Percentiles rank a stretch among this genome's conserved stretches.
Evolutionary conservation across 257 asterid genomes (phyloP).

Genomic region (Coffea canephora): DNA sequence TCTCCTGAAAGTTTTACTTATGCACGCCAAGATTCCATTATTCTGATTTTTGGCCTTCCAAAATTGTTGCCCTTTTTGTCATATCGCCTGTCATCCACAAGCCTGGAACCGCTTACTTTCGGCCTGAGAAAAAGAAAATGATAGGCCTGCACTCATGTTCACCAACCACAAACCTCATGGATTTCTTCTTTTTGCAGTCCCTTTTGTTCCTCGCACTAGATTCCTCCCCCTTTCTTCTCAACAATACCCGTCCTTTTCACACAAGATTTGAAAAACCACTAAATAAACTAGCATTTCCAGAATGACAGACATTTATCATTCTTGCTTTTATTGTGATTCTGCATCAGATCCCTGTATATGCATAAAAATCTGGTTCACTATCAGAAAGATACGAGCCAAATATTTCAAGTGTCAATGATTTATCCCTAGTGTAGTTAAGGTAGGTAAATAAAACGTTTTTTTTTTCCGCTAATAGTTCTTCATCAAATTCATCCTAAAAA

Average conservation of each 20-base stretch:
- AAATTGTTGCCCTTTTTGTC: not conserved
- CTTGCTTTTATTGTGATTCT: not conserved
- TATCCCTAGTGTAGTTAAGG: too few species aligned
- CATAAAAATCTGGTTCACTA: not conserved
- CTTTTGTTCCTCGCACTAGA: not conserved
- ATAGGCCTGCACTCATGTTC: not conserved
- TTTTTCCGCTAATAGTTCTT: too few species aligned
- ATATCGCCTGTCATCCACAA: not conserved
- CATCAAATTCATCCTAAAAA: too few species aligned
- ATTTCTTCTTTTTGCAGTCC: not conserved
- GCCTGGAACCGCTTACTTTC: not conserved
- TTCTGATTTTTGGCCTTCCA: not conserved
- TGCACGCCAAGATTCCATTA: not conserved
- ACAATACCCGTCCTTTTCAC: not conserved
- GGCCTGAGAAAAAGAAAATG: not conserved
- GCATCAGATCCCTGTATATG: not conserved
- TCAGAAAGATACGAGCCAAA: too few species aligned
- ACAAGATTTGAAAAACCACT: not conserved
- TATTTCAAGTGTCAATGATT: too few species aligned
- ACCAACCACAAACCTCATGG: not conserved
- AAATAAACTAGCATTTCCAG: not conserved
- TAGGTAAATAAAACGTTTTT: too few species aligned
- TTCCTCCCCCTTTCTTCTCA: not conserved
- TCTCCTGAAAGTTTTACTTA: not conserved
- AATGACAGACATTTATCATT: not conserved